Base-by-base conservation (phyloP, 2,329 filamentous ascomycete genomes). In the Fusarium euwallaceae region DNA sequence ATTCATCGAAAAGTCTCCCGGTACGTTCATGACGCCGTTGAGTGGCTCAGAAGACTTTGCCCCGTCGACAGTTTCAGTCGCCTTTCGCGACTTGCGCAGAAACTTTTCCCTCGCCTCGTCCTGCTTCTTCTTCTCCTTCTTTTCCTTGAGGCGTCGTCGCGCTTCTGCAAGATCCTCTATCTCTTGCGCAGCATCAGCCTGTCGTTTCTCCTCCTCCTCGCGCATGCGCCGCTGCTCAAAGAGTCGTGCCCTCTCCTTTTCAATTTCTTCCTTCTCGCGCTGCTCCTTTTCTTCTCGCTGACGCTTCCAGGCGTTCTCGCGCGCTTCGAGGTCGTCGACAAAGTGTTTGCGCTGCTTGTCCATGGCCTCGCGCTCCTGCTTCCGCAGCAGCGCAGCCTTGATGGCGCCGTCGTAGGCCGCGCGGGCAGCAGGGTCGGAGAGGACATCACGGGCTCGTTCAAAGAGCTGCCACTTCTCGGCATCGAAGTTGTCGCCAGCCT, bases 381-480 rank as follows among this genome's bases (percentile, higher is more conserved):
- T 89, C 80, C 92, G 92, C 80, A 93, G 89, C 68, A 92, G 85
- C 72, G 90, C 88, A 43, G 94, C 94, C 78, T 92, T 90, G 53
- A 94, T 90, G 71, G 92, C 91, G 80, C 90, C 89, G 80, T 98
- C 94, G 86, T 98, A 98, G 64, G 92, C 90, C 60, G 90, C 88
- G 69, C 94, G 93, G 41, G 94, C 89, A 16, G 88, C 89, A 0
- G 90, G 84, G 73, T 95, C 92, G 32, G 91, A 89, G 4, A 98
- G 90, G 2, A 98, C 90, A 83, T 97, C 95, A 80, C 94, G 91
- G n/a, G 95, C 95, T 71, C 93, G 93, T 80, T 95, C 93, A 67
- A 97, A 91, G 1, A 93, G 87, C 82, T 98, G 94, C 86, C 97
- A 98, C 79, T 93, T 94, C 66, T 92, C 92, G 55, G 94, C 88